phyloP scores from a whole-genome alignment of 306 rosid species.

The Fagus crenata region DNA sequence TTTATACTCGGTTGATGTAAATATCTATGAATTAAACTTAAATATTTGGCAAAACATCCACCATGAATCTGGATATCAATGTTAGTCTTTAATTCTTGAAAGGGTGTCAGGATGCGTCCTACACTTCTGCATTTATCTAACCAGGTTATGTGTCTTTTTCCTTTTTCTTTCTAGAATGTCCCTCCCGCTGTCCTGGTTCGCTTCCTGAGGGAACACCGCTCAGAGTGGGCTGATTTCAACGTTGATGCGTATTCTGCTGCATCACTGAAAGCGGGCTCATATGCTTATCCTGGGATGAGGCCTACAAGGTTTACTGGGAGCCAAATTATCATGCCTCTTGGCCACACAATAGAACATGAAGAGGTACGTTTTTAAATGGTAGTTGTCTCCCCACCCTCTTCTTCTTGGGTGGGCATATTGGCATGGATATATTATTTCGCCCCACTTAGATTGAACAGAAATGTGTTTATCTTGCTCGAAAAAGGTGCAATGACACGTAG shows the following conservation, averaged over 20 bases:
- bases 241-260: slow-evolving; percentile 90
- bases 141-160: background rate
- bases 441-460: background rate
- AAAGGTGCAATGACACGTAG: background rate
- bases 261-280: slow-evolving; percentile 70
- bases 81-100: background rate
- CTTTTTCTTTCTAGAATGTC: slow-evolving; percentile 61
- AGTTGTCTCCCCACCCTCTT: background rate
- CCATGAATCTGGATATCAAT: background rate
- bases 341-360: slow-evolving; percentile 92
- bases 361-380: slow-evolving; percentile 49
- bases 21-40: background rate
- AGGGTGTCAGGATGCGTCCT: background rate
- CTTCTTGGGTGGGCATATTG: background rate
- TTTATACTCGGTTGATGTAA: background rate
- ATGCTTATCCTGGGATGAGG: slow-evolving; percentile 87
- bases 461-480: background rate
- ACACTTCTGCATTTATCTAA: background rate
- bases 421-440: background rate
- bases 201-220: slow-evolving; percentile 93
- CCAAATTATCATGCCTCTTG: slow-evolving; percentile 97
- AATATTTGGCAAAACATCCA: background rate
- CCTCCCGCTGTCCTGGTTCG: slow-evolving; percentile 94
- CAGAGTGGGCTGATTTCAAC: slow-evolving; percentile 99
- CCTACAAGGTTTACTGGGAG: slow-evolving; percentile 93